Evolutionary conservation across 108 stramenopile species (phyloP).

Genomic region (Pinguiococcus pyrenoidosus): DNA sequence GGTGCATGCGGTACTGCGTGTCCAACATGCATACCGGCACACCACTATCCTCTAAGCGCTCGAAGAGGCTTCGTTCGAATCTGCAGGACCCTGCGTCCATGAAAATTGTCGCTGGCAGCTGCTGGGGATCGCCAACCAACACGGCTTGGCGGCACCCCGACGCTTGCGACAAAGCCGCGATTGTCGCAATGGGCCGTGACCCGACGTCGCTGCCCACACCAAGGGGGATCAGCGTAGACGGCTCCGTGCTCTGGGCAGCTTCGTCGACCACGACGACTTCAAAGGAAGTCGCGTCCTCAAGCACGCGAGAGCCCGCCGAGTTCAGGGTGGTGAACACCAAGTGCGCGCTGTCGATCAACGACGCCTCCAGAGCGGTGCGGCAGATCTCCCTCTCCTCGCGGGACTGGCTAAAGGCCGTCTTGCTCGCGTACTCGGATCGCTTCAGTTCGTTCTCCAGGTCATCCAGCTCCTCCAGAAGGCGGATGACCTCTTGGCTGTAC

Average conservation of each 20-base stretch:
- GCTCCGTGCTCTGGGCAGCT: conserved; percentile 90
- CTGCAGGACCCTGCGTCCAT: neutral
- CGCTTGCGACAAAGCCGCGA: too few relatives aligned
- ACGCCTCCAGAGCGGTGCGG: conserved; percentile 61
- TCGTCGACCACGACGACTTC: conserved; percentile 96
- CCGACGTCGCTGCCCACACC: conserved; percentile 59
- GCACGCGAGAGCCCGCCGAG: conserved; percentile 61
- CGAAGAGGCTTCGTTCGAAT: conserved; percentile 81
- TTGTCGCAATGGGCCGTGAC: too few relatives aligned
- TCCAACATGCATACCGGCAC: conserved; percentile 79
- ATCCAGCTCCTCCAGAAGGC: conserved; percentile 17
- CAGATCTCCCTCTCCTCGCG: too few relatives aligned
- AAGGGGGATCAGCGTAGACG: conserved; percentile 78
- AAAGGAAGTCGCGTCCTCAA: conserved; percentile 61
- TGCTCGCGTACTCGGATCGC: conserved; percentile 7
- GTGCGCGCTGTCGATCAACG: conserved; percentile 70
- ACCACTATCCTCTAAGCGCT: conserved; percentile 80
- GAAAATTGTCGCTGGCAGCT: conserved; percentile 95
- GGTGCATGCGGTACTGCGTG: conserved; percentile 95
- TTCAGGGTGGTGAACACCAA: conserved; percentile 92
- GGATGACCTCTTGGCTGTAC: neutral
- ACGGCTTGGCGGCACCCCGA: too few relatives aligned
- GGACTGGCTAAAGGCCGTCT: too few relatives aligned
- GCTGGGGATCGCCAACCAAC: conserved; percentile 86
- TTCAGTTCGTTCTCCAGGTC: conserved; percentile 5